These are phyloP conservation scores for Moelleriella libera DNA, from an alignment of 2,329 filamentous ascomycete genomes.

Conservation along the genomic window DNA sequence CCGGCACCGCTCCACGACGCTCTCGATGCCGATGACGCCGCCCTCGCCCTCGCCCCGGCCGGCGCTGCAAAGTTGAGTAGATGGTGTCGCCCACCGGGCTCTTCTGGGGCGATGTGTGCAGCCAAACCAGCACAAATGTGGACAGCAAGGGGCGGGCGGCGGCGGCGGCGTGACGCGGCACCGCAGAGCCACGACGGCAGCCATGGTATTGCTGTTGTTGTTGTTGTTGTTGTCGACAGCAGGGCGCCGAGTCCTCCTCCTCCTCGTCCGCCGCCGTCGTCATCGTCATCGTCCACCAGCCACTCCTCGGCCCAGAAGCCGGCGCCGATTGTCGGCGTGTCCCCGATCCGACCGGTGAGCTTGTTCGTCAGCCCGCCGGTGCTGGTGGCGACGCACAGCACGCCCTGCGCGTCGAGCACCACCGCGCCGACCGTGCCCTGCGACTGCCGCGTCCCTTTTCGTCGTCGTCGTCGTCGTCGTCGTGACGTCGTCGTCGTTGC, in stretches of 20 bases:
- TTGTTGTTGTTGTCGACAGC: neutral
- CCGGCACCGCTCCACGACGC: slow-evolving; percentile 30
- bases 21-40: slow-evolving; percentile 72
- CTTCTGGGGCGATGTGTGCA: slow-evolving; percentile 67
- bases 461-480: neutral
- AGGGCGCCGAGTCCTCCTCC: slow-evolving; percentile 42
- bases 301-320: slow-evolving; percentile 89
- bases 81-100: slow-evolving; percentile 80
- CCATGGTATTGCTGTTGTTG: slow-evolving; percentile 35
- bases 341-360: slow-evolving; percentile 68
- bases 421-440: slow-evolving; percentile 80
- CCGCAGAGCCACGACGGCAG: slow-evolving; percentile 50
- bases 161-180: too few species aligned
- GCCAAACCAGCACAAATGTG: slow-evolving; percentile 76
- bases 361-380: slow-evolving; percentile 82
- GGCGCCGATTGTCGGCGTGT: slow-evolving; percentile 71
- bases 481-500: too few species aligned
- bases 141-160: too few species aligned
- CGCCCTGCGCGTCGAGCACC: slow-evolving; percentile 61
- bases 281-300: slow-evolving; percentile 28
- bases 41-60: slow-evolving; percentile 72
- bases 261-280: neutral
- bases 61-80: slow-evolving; percentile 79
- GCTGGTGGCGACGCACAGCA: slow-evolving; percentile 53
- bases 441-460: slow-evolving; percentile 44